A percentile compares a stretch with the other conserved stretches of the same genome.
phyloP scores from a whole-genome alignment of 371 early-diverging fungal genomes.

The Rhizopus delemar region DNA sequence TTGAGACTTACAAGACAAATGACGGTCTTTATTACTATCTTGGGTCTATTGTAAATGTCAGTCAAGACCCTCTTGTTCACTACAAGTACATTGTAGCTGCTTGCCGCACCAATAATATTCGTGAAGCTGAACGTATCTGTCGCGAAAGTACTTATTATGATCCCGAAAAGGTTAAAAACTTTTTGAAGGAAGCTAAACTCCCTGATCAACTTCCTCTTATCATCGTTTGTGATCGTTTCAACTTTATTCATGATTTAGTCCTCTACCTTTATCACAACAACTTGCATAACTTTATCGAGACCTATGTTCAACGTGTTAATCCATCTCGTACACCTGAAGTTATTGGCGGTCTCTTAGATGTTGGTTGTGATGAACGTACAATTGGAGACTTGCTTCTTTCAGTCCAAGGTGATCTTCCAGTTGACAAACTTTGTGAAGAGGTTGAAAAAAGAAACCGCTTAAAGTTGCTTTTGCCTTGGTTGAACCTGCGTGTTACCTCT shows the following conservation, averaged over 20 bases:
- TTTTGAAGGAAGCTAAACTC: constrained; percentile 95
- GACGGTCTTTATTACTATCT: constrained; percentile 95
- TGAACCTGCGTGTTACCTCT: constrained; percentile 85
- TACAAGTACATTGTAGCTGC: constrained; percentile 98
- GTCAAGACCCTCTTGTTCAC: constrained; percentile 92
- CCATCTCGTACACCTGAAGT: constrained; percentile 92
- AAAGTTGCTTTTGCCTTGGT: constrained; percentile 91
- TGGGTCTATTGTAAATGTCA: constrained; percentile 92
- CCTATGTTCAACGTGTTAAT: constrained; percentile 97
- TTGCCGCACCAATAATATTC: constrained; percentile 88
- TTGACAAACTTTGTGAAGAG: constrained; percentile 88
- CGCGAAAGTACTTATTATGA: constrained; percentile 95
- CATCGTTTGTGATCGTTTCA: constrained; percentile 96
- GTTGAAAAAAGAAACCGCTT: constrained; percentile 96
- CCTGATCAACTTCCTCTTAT: constrained; percentile 95
- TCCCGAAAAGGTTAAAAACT: constrained; percentile 96
- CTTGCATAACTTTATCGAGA: constrained; percentile 92
- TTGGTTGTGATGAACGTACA: constrained; percentile 93
- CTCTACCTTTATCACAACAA: constrained; percentile 93
- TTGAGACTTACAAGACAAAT: constrained; percentile 88
- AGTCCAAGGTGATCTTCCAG: constrained; percentile 77
- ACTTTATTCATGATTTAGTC: constrained; percentile 96
- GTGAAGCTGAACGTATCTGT: constrained; percentile 97
- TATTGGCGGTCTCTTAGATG: constrained; percentile 95
- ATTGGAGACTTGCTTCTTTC: constrained; percentile 88